A percentile compares a stretch with the other conserved stretches of the same genome.
Conservation (phyloP, 2,329 filamentous ascomycete genomes). For the Didymella exigua region DNA sequence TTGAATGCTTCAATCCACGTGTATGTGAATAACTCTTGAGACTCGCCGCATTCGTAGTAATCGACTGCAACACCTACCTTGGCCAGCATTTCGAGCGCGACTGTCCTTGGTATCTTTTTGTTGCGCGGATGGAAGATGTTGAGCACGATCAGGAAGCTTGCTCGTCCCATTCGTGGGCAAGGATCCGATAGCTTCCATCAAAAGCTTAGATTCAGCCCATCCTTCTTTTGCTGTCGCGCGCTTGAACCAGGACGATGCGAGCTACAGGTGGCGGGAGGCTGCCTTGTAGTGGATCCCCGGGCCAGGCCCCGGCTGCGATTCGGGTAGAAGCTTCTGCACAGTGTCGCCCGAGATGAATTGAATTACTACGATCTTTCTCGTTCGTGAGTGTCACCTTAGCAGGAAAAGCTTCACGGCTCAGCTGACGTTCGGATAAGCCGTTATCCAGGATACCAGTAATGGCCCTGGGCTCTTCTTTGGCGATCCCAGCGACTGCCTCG, state of each 20-base stretch:
- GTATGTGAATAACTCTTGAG: constrained; percentile 51
- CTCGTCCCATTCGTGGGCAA: constrained; percentile 37
- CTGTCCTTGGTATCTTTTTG: constrained; percentile 46
- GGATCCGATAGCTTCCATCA: constrained; percentile 19
- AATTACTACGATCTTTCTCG: no score
- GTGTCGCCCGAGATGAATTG: no score
- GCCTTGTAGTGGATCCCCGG: neutral
- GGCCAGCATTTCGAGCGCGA: constrained; percentile 52
- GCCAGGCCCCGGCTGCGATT: neutral
- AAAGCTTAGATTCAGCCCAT: constrained; percentile 5
- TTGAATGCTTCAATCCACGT: constrained; percentile 47
- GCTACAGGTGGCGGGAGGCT: constrained; percentile 10
- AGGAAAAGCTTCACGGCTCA: no score
- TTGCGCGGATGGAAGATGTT: constrained; percentile 55
- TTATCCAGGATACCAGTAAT: no score
- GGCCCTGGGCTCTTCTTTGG: neutral
- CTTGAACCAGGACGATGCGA: constrained; percentile 12
- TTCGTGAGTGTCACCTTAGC: no score
- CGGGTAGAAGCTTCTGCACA: neutral
- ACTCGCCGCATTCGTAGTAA: constrained; percentile 52
- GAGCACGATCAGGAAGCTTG: constrained; percentile 52
- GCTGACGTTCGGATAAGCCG: no score
- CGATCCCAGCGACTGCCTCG: neutral
- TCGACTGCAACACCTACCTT: constrained; percentile 54
- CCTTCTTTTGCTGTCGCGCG: neutral